These are phyloP conservation scores for Neurospora sp. DNA, from an alignment of 2,329 filamentous ascomycete species.

Conservation along the genomic window DNA sequence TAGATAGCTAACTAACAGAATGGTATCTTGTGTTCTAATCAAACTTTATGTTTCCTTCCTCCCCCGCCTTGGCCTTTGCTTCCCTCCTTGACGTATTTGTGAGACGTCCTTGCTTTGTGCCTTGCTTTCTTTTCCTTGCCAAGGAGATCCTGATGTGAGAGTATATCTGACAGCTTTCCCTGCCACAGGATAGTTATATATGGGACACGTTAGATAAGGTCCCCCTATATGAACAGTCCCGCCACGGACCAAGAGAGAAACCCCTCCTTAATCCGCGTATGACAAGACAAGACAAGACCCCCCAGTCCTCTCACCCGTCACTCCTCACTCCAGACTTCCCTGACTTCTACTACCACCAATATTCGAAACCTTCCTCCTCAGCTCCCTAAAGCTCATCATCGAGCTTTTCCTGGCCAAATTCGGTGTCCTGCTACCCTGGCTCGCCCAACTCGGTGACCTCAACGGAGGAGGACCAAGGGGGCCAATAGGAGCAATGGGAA, in stretches of 20 bases:
- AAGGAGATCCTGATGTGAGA: no score
- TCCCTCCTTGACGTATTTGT: no score
- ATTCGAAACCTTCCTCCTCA: background rate
- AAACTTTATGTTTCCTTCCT: background rate
- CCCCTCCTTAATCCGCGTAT: no score
- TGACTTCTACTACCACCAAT: background rate
- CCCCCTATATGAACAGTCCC: no score
- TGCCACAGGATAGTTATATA: no score
- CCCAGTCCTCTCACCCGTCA: background rate
- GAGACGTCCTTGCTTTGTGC: no score
- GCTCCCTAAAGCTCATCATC: background rate
- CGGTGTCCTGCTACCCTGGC: background rate
- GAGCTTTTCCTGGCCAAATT: background rate
- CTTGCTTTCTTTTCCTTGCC: no score
- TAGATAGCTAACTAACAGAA: background rate
- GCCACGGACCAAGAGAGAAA: no score
- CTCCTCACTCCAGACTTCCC: background rate
- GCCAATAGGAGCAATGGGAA: background rate
- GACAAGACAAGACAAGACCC: background rate
- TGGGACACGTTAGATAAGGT: no score
- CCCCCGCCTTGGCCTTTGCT: background rate
- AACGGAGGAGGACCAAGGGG: background rate
- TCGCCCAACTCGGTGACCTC: background rate
- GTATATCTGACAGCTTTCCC: no score
- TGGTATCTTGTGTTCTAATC: background rate